These are phyloP conservation scores for Cadophora sp. DNA, from an alignment of 2,329 filamentous ascomycete species.

Conservation along the genomic window DNA sequence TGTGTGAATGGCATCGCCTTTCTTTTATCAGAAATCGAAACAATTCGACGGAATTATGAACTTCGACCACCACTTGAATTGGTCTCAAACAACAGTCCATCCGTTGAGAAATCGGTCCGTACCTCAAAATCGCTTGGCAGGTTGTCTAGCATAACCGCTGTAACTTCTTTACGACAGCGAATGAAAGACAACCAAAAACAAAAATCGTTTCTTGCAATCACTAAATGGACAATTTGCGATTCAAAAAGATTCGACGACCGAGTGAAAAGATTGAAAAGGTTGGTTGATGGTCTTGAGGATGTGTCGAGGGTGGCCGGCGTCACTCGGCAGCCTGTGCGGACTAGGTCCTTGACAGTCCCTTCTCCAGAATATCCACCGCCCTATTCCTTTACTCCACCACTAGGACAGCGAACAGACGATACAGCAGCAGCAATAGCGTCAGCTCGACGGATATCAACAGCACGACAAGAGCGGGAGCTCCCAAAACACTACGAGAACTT, in stretches of 20 bases:
- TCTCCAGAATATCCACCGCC: constrained; percentile 30
- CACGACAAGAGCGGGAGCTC: constrained; percentile 2
- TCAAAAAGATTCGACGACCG: constrained; percentile 36
- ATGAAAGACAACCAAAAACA: constrained; percentile 35
- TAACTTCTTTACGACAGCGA: constrained; percentile 23
- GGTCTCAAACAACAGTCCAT: neutral
- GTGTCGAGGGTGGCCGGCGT: constrained; percentile 31
- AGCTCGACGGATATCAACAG: neutral
- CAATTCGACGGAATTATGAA: constrained; percentile 35
- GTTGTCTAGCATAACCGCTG: constrained; percentile 16
- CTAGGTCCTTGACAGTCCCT: constrained; percentile 7
- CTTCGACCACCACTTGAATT: constrained; percentile 15
- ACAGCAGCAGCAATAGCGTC: neutral
- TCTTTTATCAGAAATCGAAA: constrained; percentile 35
- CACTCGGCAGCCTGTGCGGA: neutral
- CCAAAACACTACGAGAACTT: constrained; percentile 22
- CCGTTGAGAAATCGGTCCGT: constrained; percentile 7
- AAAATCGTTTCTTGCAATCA: constrained; percentile 33
- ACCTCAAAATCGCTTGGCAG: constrained; percentile 13
- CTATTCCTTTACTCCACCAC: constrained; percentile 25
- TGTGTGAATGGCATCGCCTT: constrained; percentile 30
- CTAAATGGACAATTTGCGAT: constrained; percentile 37
- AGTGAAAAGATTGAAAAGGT: constrained; percentile 30
- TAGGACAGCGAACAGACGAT: neutral
- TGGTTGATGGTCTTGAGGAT: constrained; percentile 36